These are phyloP conservation scores for Chiua sp. DNA, from an alignment of 1,284 basidiomycete species.

Conservation along the genomic window DNA sequence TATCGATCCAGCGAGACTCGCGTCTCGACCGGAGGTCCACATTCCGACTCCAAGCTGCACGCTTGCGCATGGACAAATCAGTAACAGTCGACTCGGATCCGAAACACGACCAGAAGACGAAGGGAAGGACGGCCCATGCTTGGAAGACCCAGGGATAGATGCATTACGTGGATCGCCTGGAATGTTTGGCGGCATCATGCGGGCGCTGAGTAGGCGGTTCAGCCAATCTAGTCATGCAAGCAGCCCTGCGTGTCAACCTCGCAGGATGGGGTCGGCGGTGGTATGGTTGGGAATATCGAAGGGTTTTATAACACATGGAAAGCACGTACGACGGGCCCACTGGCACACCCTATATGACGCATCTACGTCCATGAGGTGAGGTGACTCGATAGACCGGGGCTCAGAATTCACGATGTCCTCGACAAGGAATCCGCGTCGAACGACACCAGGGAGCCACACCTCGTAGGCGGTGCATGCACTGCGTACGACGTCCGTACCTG, in stretches of 20 bases:
- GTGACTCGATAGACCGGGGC: conserved; percentile 27
- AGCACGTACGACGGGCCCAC: conserved; percentile 49
- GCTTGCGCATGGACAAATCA: conserved; percentile 59
- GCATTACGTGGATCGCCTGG: conserved; percentile 90
- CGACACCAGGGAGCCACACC: too few species aligned
- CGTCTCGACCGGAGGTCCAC: conserved; percentile 86
- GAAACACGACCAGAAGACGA: conserved; percentile 32
- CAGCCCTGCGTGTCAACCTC: conserved; percentile 31
- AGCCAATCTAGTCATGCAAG: conserved; percentile 59
- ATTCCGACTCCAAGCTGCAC: conserved; percentile 81
- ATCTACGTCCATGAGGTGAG: conserved; percentile 54
- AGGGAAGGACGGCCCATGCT: conserved; percentile 58
- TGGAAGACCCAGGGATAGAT: conserved; percentile 88
- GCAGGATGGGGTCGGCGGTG: conserved; percentile 32
- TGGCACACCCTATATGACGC: conserved; percentile 85
- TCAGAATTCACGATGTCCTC: too few species aligned
- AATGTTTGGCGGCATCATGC: conserved; percentile 87
- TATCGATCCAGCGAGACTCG: conserved; percentile 78
- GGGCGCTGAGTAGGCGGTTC: conserved; percentile 72
- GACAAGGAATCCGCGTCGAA: too few species aligned
- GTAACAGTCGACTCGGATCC: conserved; percentile 29
- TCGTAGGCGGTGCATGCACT: too few species aligned
- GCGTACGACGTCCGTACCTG: too few species aligned
- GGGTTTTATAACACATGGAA: conserved; percentile 30
- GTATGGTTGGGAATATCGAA: conserved; percentile 34